These are phyloP conservation scores for Lactarius hengduanensis DNA, from an alignment of 768 basidiomycete species.

Conservation along the genomic window DNA sequence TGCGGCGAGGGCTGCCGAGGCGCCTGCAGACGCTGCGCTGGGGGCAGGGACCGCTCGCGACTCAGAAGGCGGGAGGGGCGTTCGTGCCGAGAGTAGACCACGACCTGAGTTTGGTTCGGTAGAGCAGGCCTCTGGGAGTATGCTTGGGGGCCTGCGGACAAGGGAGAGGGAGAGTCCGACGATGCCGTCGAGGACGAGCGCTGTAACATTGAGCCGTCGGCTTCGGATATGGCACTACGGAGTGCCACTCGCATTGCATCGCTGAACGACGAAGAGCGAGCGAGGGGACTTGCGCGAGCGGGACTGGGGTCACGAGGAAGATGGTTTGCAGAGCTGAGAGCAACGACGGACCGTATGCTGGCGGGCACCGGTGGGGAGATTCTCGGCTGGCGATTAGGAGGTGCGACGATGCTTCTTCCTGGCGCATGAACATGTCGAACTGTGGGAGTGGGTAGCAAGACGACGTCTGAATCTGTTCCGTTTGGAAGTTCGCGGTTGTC, in stretches of 20 bases:
- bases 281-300: neutral
- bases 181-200: conserved; percentile 4
- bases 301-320: neutral
- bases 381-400: neutral
- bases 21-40: neutral
- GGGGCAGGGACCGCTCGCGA: conserved; percentile 4
- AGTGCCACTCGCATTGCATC: conserved; percentile 19
- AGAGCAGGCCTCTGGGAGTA: neutral
- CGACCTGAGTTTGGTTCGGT: conserved; percentile 1
- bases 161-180: neutral
- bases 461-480: conserved; percentile 4
- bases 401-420: neutral
- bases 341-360: neutral
- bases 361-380: neutral
- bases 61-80: neutral
- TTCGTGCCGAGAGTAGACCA: neutral
- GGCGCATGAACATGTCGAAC: neutral
- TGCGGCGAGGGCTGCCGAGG: conserved; percentile 1
- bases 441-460: neutral
- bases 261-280: conserved; percentile 18
- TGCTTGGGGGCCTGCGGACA: neutral
- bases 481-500: neutral
- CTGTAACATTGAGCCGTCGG: neutral
- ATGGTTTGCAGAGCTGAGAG: neutral
- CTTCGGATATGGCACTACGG: conserved; percentile 11